phyloP scores from a whole-genome alignment of 2,329 filamentous ascomycete species.

The Aspergillus sp. region DNA sequence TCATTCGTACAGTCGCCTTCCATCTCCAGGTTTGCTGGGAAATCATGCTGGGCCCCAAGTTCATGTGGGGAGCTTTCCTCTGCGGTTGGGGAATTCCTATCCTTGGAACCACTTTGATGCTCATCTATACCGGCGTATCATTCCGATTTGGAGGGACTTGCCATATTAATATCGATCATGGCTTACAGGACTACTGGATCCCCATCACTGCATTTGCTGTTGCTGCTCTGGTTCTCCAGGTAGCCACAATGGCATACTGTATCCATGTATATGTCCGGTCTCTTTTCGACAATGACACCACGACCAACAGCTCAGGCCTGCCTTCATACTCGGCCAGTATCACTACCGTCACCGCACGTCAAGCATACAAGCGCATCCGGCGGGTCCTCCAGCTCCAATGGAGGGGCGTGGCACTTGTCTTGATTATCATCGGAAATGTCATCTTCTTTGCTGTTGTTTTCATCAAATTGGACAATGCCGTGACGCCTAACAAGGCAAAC shows the following conservation, averaged over 20 bases:
- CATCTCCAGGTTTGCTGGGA: slow-evolving; percentile 99
- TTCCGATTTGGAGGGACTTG: slow-evolving; percentile 90
- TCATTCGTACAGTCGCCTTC: slow-evolving; percentile 82
- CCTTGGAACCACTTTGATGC: slow-evolving; percentile 67
- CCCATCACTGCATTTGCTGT: slow-evolving; percentile 76
- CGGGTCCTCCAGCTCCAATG: slow-evolving; percentile 89
- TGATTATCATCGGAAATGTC: slow-evolving; percentile 85
- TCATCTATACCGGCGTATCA: slow-evolving; percentile 84
- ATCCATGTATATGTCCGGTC: slow-evolving; percentile 91
- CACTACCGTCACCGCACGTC: slow-evolving; percentile 73
- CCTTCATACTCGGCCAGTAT: slow-evolving; percentile 74
- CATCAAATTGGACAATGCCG: slow-evolving; percentile 75
- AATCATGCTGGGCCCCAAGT: slow-evolving; percentile 76
- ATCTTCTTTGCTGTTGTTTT: slow-evolving; percentile 93
- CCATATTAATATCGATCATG: slow-evolving; percentile 88
- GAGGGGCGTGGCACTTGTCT: slow-evolving; percentile 84
- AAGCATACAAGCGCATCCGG: slow-evolving; percentile 80
- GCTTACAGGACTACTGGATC: slow-evolving; percentile 82
- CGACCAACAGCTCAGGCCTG: slow-evolving; percentile 64
- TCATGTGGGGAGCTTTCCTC: slow-evolving; percentile 79
- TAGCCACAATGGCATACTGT: slow-evolving; percentile 84
- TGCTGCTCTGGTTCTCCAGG: slow-evolving; percentile 71
- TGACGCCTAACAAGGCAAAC: slow-evolving; percentile 53
- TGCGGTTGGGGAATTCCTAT: slow-evolving; percentile 81
- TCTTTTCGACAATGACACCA: slow-evolving; percentile 65